Percentiles rank a stretch among this genome's conserved stretches.
These are phyloP conservation scores for Didymella pinodella DNA, from an alignment of 2,329 filamentous ascomycete genomes.

Conservation along the genomic window DNA sequence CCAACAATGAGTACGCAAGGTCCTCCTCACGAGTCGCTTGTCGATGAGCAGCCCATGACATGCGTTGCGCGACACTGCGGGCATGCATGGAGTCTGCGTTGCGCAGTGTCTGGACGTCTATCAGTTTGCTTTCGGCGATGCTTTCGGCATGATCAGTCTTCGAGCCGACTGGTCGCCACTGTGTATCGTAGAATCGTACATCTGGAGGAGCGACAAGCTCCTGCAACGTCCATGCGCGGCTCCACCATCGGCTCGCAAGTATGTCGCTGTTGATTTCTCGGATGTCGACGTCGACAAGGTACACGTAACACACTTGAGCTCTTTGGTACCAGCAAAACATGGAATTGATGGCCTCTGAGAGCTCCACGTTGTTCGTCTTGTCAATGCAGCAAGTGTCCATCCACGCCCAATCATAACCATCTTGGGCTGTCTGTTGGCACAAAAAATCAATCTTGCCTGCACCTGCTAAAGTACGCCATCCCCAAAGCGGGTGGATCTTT, in stretches of 20 bases:
- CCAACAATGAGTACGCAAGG: not conserved
- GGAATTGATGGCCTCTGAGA: constrained; percentile 8
- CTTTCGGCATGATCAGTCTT: constrained; percentile 1
- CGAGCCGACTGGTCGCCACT: constrained; percentile 8
- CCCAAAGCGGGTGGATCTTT: not conserved
- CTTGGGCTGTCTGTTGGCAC: not conserved
- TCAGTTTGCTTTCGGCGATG: not conserved
- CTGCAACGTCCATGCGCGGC: constrained; percentile 22
- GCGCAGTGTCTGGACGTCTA: not conserved
- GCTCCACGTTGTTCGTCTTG: not conserved
- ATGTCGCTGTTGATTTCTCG: not conserved
- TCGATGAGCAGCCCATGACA: constrained; percentile 28
- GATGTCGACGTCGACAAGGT: constrained; percentile 5
- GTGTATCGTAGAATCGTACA: constrained; percentile 17
- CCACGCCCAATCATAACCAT: not conserved
- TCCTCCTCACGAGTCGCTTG: constrained; percentile 12
- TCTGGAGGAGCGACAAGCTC: constrained; percentile 18
- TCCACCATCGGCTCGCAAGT: constrained; percentile 19
- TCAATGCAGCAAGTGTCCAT: not conserved
- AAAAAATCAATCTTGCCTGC: not conserved
- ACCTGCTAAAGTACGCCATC: not conserved
- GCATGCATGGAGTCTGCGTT: not conserved
- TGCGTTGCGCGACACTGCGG: constrained; percentile 15
- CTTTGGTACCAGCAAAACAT: constrained; percentile 21
- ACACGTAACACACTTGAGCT: constrained; percentile 15